Conservation (phyloP, 2,329 filamentous ascomycete species). For the Sarocladiaceae sp. region DNA sequence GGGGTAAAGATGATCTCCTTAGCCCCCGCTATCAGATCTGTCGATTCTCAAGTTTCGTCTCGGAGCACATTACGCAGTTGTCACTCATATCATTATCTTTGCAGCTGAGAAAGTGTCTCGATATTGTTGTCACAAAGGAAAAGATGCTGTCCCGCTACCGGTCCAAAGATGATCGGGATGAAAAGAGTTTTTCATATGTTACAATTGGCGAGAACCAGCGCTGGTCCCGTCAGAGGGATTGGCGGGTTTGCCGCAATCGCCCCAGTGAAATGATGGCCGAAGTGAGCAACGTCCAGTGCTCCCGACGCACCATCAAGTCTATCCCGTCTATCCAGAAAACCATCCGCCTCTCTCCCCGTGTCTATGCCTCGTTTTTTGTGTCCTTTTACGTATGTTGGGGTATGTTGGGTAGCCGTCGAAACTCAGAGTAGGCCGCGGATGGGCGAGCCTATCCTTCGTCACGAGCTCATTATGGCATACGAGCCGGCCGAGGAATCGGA, state of each 20-base stretch:
- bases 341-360: constrained; percentile 17
- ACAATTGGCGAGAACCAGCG: constrained; percentile 5
- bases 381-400: constrained; percentile 25
- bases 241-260: not conserved
- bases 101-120: constrained; percentile 7
- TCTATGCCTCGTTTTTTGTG: constrained; percentile 10
- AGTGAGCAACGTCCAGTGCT: constrained; percentile 12
- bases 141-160: constrained; percentile 7
- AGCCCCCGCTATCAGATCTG: not conserved
- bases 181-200: constrained; percentile 10
- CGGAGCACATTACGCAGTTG: too few relatives aligned
- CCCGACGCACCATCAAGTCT: constrained; percentile 25
- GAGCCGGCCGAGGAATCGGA: constrained; percentile 26
- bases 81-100: too few relatives aligned
- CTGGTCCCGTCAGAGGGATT: constrained; percentile 1
- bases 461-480: constrained; percentile 28
- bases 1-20: constrained; percentile 3
- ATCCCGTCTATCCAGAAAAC: constrained; percentile 29
- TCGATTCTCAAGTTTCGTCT: not conserved
- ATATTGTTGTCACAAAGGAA: constrained; percentile 9
- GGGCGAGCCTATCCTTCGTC: not conserved
- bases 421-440: constrained; percentile 13
- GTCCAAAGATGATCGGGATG: constrained; percentile 10
- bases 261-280: constrained; percentile 1
- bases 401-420: constrained; percentile 19